phyloP scores from a whole-genome alignment of 352 stramenopile species.

The Aphanomyces invadans region DNA sequence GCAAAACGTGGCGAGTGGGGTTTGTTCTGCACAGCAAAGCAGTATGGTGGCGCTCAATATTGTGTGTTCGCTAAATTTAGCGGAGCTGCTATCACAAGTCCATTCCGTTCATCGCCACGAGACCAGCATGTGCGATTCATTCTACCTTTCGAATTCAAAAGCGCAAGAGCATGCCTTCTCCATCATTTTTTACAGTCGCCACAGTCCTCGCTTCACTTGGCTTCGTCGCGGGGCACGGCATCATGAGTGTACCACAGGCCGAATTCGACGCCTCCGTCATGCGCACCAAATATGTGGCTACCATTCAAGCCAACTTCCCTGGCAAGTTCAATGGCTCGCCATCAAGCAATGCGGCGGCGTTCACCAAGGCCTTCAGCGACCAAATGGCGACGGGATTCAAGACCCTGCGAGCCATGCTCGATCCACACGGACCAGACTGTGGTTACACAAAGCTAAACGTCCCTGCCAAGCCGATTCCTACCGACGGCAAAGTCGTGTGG shows the following conservation, averaged over 20 bases:
- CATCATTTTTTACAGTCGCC: not conserved
- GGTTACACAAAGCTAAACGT: slow-evolving; percentile 32
- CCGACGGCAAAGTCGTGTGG: slow-evolving; percentile 31
- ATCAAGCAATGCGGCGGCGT: not conserved
- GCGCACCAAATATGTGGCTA: not conserved
- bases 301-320: slow-evolving; percentile 6
- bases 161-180: not conserved
- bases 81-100: not conserved
- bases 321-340: slow-evolving; percentile 15
- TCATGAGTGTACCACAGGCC: not conserved
- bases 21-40: not conserved
- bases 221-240: not conserved
- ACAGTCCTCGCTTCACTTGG: not conserved
- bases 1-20: no score
- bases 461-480: slow-evolving; percentile 31
- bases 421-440: slow-evolving; percentile 33
- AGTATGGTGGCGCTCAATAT: not conserved
- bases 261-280: not conserved
- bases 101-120: no score
- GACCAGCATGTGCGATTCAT: no score
- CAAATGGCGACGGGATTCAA: slow-evolving; percentile 27
- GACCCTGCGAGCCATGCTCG: slow-evolving; percentile 31
- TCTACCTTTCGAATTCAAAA: not conserved
- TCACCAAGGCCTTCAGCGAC: slow-evolving; percentile 13
- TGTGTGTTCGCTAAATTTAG: not conserved